phyloP scores from a whole-genome alignment of 1,284 basidiomycete genomes.

The Leccinum pachyderme region DNA sequence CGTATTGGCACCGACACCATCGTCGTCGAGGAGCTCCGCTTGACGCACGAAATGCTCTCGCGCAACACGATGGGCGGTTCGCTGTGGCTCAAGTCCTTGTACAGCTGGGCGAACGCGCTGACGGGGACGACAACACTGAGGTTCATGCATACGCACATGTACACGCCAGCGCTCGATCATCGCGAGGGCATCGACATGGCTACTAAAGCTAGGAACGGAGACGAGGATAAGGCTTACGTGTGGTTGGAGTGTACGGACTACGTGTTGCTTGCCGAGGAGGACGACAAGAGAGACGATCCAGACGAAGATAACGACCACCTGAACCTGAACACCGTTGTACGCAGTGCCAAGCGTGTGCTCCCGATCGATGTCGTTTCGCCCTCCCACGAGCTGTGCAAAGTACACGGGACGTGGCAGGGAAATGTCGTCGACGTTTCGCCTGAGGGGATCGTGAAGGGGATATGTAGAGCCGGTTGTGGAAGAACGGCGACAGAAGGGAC shows the following conservation, averaged over 20 bases:
- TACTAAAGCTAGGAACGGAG: background rate
- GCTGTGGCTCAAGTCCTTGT: slow-evolving; percentile 7
- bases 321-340: slow-evolving; percentile 5
- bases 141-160: background rate
- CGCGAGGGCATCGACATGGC: no score
- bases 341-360: slow-evolving; percentile 6
- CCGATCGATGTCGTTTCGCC: slow-evolving; percentile 6
- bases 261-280: background rate
- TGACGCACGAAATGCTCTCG: slow-evolving; percentile 17
- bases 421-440: slow-evolving; percentile 19
- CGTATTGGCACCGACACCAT: background rate
- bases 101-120: background rate
- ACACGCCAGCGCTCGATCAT: no score
- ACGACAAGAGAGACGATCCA: background rate
- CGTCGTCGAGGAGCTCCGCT: slow-evolving; percentile 19
- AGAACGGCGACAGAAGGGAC: background rate
- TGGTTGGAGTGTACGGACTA: background rate
- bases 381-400: slow-evolving; percentile 13
- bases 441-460: slow-evolving; percentile 19
- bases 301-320: background rate
- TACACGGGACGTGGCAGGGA: slow-evolving; percentile 14
- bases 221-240: background rate
- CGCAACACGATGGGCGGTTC: slow-evolving; percentile 7
- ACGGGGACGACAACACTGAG: background rate
- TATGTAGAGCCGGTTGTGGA: slow-evolving; percentile 7